phyloP scores from a whole-genome alignment of 2,329 filamentous ascomycete genomes.

The Talaromyces atroroseus region DNA sequence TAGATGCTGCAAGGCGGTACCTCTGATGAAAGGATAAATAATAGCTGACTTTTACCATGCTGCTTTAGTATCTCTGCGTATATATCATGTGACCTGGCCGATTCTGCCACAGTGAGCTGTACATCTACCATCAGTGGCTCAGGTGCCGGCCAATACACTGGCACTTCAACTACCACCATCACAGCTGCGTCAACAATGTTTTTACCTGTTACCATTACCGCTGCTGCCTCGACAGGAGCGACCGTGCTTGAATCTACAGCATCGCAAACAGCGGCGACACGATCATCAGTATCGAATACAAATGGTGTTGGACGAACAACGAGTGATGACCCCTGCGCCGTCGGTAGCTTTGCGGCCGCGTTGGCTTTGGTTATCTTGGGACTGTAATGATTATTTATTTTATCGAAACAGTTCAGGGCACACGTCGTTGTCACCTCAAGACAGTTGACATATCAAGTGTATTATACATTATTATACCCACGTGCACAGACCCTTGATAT shows the following conservation, averaged over 20 bases:
- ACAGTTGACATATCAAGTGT: not conserved
- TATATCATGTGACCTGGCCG: slow-evolving; percentile 1
- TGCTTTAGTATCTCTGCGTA: not conserved
- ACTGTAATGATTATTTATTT: not conserved
- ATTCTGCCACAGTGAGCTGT: not conserved
- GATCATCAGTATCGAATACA: not conserved
- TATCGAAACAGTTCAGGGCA: too few species aligned
- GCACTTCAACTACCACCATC: not conserved
- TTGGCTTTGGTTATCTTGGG: not conserved
- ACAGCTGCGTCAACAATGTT: not conserved
- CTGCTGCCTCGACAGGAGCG: not conserved
- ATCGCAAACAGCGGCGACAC: not conserved
- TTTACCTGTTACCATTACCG: slow-evolving; percentile 1
- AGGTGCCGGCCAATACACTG: slow-evolving; percentile 1
- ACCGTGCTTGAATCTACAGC: not conserved
- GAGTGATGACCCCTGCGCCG: not conserved
- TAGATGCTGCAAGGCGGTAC: too few species aligned
- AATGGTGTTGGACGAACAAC: not conserved
- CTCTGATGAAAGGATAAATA: too few species aligned
- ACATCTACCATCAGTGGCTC: slow-evolving; percentile 1
- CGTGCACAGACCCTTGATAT: too few species aligned
- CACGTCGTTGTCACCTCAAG: not conserved
- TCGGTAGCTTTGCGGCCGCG: not conserved
- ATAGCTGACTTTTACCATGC: too few species aligned
- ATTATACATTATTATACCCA: not conserved